phyloP scores from a whole-genome alignment of 495 filamentous ascomycete genomes.

The Cetradonia linearis region DNA sequence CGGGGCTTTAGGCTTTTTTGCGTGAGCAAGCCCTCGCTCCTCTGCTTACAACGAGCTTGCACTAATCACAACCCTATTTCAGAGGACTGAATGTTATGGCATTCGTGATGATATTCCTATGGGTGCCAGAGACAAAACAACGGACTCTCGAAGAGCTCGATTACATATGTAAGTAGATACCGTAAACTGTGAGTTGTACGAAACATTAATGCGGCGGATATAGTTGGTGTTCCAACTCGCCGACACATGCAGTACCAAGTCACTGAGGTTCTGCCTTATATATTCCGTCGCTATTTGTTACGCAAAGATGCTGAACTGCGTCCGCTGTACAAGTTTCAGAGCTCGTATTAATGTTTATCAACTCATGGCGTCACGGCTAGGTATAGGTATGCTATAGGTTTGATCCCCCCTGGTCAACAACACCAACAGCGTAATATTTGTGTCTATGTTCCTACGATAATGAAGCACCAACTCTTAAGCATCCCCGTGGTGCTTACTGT shows the following conservation, averaged over 20 bases:
- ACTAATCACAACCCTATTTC: background rate
- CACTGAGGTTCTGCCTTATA: constrained; percentile 52
- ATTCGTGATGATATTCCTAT: constrained; percentile 56
- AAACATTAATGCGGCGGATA: background rate
- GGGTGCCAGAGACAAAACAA: constrained; percentile 38
- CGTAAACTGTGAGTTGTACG: background rate
- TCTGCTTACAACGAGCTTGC: too few relatives aligned
- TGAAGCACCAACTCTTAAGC: background rate
- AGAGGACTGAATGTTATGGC: constrained; percentile 51
- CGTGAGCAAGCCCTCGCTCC: constrained; percentile 17
- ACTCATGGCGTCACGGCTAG: background rate
- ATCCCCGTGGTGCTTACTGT: background rate
- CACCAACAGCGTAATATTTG: background rate
- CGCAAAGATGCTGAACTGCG: constrained; percentile 42
- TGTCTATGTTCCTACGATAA: background rate
- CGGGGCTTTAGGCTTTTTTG: constrained; percentile 52
- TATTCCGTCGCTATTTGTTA: constrained; percentile 56
- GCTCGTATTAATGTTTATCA: background rate
- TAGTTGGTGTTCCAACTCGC: constrained; percentile 52
- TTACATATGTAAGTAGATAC: constrained; percentile 26
- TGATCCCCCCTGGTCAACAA: background rate
- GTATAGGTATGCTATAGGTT: background rate
- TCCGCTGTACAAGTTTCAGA: constrained; percentile 52
- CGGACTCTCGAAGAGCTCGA: constrained; percentile 29
- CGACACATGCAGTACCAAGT: constrained; percentile 58